phyloP scores from a whole-genome alignment of 495 filamentous ascomycete genomes.

The Cudoniella acicularis region DNA sequence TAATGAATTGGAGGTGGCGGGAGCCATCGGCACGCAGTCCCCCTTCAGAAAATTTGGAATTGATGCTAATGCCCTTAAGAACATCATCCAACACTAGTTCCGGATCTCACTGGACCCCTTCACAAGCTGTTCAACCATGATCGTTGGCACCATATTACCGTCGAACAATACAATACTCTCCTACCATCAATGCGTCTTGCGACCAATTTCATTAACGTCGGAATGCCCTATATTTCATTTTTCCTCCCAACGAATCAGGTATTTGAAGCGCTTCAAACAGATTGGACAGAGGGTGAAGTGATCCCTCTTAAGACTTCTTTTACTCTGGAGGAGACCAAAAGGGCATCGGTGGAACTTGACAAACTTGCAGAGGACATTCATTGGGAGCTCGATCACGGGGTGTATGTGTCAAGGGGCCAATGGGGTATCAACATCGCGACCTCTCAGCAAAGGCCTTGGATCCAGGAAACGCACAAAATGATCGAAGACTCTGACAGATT shows the following conservation, averaged over 20 bases:
- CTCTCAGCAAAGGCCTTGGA: neutral
- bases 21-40: conserved; percentile 5
- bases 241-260: conserved; percentile 16
- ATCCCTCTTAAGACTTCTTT: conserved; percentile 1
- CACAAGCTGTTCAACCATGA: conserved; percentile 10
- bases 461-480: neutral
- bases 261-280: neutral
- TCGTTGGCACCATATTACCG: conserved; percentile 4
- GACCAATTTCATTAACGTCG: conserved; percentile 8
- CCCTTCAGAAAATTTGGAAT: neutral
- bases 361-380: conserved; percentile 6
- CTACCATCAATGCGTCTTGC: conserved; percentile 17
- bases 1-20: neutral
- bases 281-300: neutral
- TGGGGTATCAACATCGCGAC: conserved; percentile 11
- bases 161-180: conserved; percentile 11
- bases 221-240: conserved; percentile 14
- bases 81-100: neutral
- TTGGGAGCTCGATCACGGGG: conserved; percentile 14
- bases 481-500: neutral
- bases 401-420: neutral
- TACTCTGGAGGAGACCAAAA: neutral
- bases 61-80: conserved; percentile 4
- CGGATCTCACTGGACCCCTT: neutral
- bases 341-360: conserved; percentile 5